phyloP scores from a whole-genome alignment of 441 rosid species.

The Bocquillonia castaneifolia region DNA sequence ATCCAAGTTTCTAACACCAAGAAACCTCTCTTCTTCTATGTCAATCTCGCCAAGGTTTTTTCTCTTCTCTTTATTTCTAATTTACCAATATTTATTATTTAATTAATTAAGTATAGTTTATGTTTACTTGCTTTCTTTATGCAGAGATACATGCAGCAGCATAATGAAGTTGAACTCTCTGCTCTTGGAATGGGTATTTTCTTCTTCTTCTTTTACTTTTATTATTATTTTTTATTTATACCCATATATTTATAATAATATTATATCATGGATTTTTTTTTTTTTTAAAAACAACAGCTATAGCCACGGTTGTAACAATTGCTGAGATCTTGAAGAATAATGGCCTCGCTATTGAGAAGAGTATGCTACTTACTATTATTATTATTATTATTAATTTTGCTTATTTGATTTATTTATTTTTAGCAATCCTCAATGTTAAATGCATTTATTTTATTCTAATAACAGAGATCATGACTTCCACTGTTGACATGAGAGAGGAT shows the following conservation, averaged over 20 bases:
- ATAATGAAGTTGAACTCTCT: constrained; percentile 80
- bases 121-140: constrained; percentile 1
- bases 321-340: constrained; percentile 78
- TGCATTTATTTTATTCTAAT: background rate
- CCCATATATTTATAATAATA: too few species aligned
- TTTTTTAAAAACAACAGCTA: too few species aligned
- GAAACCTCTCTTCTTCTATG: constrained; percentile 83
- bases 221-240: background rate
- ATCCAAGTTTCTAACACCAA: constrained; percentile 92
- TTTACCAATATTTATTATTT: background rate
- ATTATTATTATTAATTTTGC: too few species aligned
- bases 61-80: background rate
- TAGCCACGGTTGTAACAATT: constrained; percentile 70
- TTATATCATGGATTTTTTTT: constrained; percentile 1
- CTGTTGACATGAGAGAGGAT: constrained; percentile 71
- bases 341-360: constrained; percentile 73
- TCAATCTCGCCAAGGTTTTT: constrained; percentile 80
- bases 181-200: constrained; percentile 90
- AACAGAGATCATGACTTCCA: constrained; percentile 64
- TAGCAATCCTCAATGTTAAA: constrained; percentile 8
- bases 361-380: constrained; percentile 37
- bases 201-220: background rate
- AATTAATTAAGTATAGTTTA: background rate
- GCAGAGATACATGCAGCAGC: constrained; percentile 95
- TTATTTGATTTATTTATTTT: background rate